Evolutionary conservation across 768 basidiomycete species (phyloP).

Genomic region (Pleurotus tuber-regium): DNA sequence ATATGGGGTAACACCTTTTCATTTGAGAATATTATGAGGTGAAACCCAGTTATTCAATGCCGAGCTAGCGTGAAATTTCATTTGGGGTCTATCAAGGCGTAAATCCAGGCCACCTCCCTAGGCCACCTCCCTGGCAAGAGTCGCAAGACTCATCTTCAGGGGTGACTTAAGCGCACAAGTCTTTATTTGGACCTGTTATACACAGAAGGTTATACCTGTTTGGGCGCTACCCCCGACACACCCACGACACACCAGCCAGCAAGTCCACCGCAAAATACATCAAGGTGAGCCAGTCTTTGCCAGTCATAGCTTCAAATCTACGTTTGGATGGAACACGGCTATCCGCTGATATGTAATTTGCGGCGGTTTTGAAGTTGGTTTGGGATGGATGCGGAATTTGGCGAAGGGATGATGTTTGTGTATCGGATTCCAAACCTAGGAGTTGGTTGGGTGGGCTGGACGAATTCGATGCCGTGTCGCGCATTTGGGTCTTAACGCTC

Average conservation of each 20-base stretch:
- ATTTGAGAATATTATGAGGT: no score
- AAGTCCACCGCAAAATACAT: conserved; percentile 35
- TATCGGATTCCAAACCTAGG: conserved; percentile 13
- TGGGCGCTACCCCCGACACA: not conserved
- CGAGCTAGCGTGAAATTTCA: no score
- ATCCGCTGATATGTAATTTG: conserved; percentile 14
- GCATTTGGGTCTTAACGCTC: no score
- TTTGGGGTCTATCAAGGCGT: no score
- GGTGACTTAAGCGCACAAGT: no score
- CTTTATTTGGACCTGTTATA: not conserved
- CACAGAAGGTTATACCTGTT: not conserved
- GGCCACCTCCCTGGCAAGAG: no score
- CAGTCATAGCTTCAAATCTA: conserved; percentile 13
- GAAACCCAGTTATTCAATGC: no score
- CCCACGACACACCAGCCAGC: conserved; percentile 6
- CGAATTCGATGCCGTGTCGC: no score
- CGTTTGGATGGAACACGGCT: conserved; percentile 11
- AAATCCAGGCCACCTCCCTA: no score
- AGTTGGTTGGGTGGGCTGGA: not conserved
- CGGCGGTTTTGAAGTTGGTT: conserved; percentile 18
- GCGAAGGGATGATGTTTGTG: conserved; percentile 32
- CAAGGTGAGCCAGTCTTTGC: conserved; percentile 55
- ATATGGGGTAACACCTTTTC: no score
- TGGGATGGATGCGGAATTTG: conserved; percentile 40
- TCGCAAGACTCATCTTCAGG: no score